Evolutionary conservation across 108 stramenopile species (phyloP), one percentile per base, ranked within the genome.

Genomic region (Pseudonitzschia multistriata): DNA sequence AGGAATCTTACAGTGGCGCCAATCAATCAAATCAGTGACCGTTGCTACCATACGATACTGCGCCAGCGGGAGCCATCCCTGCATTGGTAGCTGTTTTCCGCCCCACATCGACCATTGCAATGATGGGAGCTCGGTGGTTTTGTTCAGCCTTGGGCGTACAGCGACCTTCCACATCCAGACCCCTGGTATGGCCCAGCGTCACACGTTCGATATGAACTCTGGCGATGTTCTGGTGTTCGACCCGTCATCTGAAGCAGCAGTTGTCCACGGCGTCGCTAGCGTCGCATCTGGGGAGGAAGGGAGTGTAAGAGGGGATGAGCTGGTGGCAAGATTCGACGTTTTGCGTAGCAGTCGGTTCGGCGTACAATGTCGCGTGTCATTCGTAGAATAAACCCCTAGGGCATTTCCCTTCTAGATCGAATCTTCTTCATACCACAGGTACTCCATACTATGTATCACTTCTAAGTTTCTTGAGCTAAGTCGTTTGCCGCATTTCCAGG

Each of bases 71-170:
- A 45, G 42, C 42, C 42, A 45, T 17, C 42, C 42, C 42, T 45
- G 42, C 17, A 45, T 45, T 45, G 42, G 42, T 13, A 45, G 42
- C 42, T 45, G 42, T 45, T 45, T 45, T 45, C 42, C 42, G 42
- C 42, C 42, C 42, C 42, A 45, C 42, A 45, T 45, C 42, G 42
- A 45, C 42, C 42, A 45, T 45, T 45, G 42, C 42, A 45, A 45
- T 45, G 42, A 45, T 45, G 42, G 42, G 42, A 45, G 42, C 42
- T 45, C 42, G 8, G 42, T 45, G 42, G 42, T 45, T 45, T 45
- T 45, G 42, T 45, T 45, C 42, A 45, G 42, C 42, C 42, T 45
- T 13, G 42, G 42, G 42, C 42, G 42, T 45, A 45, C 42, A 45
- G 42, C 42, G 42, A 45, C 11, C 42, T 45, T 45, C 42, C 42